A percentile compares a stretch with the other conserved stretches of the same genome.
Conservation (phyloP, 345 rosid species). For the Arabidopsis suecica region DNA sequence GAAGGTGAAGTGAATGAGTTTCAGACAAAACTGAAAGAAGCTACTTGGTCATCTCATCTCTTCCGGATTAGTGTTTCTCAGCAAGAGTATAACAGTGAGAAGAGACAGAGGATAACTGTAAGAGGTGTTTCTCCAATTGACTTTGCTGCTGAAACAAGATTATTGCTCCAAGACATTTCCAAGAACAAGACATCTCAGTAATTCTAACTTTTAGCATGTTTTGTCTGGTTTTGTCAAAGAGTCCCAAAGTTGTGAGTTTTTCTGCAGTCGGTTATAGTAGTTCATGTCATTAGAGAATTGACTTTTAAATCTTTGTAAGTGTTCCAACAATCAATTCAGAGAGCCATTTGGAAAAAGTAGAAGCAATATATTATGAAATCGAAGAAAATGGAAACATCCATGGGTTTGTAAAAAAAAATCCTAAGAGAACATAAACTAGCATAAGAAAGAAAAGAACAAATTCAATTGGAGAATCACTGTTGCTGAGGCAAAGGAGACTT, state of each 20-base stretch:
- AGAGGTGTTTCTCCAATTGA: conserved; percentile 71
- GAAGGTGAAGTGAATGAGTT: conserved; percentile 60
- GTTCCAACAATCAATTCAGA: neutral
- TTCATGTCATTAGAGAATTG: neutral
- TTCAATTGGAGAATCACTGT: conserved; percentile 11
- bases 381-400: neutral
- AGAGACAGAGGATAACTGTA: conserved; percentile 84
- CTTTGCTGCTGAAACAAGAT: conserved; percentile 76
- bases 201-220: neutral
- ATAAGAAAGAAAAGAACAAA: neutral
- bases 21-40: conserved; percentile 70
- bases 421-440: neutral
- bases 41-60: conserved; percentile 81
- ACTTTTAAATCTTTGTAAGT: neutral
- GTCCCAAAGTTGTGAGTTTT: neutral
- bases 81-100: conserved; percentile 81
- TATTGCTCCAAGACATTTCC: conserved; percentile 76
- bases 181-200: conserved; percentile 54
- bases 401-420: neutral
- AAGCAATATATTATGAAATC: neutral
- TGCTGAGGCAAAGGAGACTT: conserved; percentile 49
- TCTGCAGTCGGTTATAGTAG: neutral
- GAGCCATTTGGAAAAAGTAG: neutral
- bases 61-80: conserved; percentile 75
- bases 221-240: conserved; percentile 8